Conservation (phyloP, 2,329 filamentous ascomycete species). For the Monilinia aucupariae region DNA sequence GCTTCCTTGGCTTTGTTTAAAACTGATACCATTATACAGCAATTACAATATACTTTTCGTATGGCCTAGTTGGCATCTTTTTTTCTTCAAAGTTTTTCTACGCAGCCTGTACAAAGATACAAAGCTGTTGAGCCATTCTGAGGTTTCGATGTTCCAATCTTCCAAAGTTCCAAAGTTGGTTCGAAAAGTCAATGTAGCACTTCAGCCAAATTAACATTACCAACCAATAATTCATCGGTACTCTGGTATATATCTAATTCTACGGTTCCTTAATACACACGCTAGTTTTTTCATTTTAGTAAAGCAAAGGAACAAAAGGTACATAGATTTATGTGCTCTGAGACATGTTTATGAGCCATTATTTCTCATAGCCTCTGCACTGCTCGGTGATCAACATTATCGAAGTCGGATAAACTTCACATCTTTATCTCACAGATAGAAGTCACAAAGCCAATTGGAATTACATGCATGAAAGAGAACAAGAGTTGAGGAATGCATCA, state of each 20-base stretch:
- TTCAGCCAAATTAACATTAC: too few relatives aligned
- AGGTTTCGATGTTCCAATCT: too few relatives aligned
- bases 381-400: neutral
- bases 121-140: too few relatives aligned
- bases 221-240: too few relatives aligned
- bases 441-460: neutral
- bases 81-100: neutral
- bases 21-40: constrained; percentile 6
- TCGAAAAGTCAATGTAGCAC: too few relatives aligned
- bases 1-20: neutral
- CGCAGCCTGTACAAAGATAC: neutral
- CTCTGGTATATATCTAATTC: too few relatives aligned
- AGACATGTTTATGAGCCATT: neutral
- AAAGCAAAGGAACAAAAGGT: too few relatives aligned
- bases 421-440: neutral
- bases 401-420: too few relatives aligned
- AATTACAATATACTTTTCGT: neutral
- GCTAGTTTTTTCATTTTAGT: too few relatives aligned
- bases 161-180: too few relatives aligned
- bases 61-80: neutral
- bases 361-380: neutral
- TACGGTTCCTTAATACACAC: too few relatives aligned
- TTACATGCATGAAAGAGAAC: neutral
- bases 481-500: constrained; percentile 1
- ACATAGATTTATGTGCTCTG: too few relatives aligned